These are phyloP conservation scores for Scutellaria minor DNA, from an alignment of 257 asterid genomes.

Conservation along the genomic window DNA sequence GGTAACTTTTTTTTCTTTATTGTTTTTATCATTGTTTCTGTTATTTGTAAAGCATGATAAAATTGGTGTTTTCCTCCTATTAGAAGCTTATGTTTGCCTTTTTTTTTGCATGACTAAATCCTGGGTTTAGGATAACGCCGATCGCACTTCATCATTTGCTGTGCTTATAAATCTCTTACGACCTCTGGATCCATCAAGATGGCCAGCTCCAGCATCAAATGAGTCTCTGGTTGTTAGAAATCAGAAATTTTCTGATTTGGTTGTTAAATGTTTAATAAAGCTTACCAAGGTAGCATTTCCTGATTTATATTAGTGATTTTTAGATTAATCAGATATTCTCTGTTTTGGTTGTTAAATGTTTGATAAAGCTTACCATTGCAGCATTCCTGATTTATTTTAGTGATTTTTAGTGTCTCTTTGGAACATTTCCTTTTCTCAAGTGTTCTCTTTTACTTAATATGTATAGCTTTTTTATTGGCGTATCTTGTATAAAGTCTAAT, in stretches of 20 bases:
- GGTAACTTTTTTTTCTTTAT: conserved; percentile 46
- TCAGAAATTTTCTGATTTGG: conserved; percentile 97
- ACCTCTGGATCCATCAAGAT: conserved; percentile 95
- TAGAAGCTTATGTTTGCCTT: conserved; percentile 22
- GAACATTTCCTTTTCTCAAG: background rate
- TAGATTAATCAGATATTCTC: conserved; percentile 89
- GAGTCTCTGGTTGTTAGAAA: conserved; percentile 77
- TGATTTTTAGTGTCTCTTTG: background rate
- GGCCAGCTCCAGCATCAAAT: conserved; percentile 89
- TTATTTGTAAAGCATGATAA: background rate
- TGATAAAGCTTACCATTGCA: conserved; percentile 97
- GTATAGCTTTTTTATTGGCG: conserved; percentile 5
- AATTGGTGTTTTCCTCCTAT: background rate
- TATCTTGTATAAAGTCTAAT: background rate
- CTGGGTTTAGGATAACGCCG: conserved; percentile 84
- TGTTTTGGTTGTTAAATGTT: conserved; percentile 96
- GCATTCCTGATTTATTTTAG: conserved; percentile 14
- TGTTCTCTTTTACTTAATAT: background rate
- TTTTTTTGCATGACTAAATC: conserved; percentile 29
- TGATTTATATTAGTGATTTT: conserved; percentile 14
- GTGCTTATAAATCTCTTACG: conserved; percentile 92
- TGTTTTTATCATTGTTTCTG: background rate
- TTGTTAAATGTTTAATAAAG: conserved; percentile 95
- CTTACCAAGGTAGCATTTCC: conserved; percentile 78
- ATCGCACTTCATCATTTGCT: conserved; percentile 88